Percentiles rank a stretch among this genome's conserved stretches.
Conservation (phyloP, 257 asterid species). For the Solanum dulcamara region DNA sequence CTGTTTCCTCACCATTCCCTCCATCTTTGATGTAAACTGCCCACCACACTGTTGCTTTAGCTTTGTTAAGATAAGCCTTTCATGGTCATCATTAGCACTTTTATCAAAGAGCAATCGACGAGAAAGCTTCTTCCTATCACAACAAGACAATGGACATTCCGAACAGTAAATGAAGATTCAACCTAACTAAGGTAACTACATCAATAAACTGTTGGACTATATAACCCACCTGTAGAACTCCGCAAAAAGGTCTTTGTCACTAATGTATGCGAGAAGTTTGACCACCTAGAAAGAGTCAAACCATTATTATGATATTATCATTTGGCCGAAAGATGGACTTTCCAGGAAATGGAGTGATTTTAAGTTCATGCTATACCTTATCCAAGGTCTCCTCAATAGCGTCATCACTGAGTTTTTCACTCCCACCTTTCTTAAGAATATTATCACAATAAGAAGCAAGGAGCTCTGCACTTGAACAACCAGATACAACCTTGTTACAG, state of each 20-base stretch:
- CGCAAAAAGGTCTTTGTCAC: constrained; percentile 49
- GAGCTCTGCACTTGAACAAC: constrained; percentile 57
- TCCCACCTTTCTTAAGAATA: constrained; percentile 57
- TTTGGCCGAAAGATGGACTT: background rate
- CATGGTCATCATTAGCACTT: constrained; percentile 40
- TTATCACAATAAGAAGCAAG: constrained; percentile 67
- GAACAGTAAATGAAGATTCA: background rate
- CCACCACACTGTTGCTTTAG: constrained; percentile 46
- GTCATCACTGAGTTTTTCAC: constrained; percentile 61
- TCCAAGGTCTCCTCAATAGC: constrained; percentile 60
- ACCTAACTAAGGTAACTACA: background rate
- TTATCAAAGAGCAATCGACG: constrained; percentile 44
- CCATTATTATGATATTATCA: background rate
- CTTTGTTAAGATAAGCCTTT: constrained; percentile 33
- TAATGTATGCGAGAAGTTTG: constrained; percentile 33
- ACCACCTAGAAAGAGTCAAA: constrained; percentile 20
- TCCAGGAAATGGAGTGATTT: background rate
- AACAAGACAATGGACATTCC: background rate
- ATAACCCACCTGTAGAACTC: constrained; percentile 35
- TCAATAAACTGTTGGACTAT: background rate
- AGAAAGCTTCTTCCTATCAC: constrained; percentile 40
- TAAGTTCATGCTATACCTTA: constrained; percentile 24
- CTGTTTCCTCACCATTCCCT: constrained; percentile 38
- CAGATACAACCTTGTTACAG: constrained; percentile 61
- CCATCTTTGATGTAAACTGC: constrained; percentile 56